Evolutionary conservation across 495 filamentous ascomycete genomes (phyloP), one percentile per base, ranked within the genome.

Genomic region (Penicillium ucsense): DNA sequence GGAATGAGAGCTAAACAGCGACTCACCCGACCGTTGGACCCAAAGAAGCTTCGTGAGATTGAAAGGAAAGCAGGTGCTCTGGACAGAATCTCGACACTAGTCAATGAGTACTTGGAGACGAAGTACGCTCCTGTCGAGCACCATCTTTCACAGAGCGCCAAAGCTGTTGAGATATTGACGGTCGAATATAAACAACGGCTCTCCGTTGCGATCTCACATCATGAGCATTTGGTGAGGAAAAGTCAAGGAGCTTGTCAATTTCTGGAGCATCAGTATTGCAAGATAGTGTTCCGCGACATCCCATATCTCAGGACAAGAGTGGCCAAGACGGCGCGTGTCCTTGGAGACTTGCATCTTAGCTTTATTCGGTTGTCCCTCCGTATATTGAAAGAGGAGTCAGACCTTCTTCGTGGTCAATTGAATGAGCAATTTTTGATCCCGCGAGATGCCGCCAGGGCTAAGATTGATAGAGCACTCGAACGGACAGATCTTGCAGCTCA

Each of bases 181-280:
- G 6, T 9, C 1, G 38, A 54, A 34, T 57, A 50, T 10, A 4
- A 36, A 11, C 30, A 4, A 1, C 12, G 50, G 3, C 27, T 42
- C 29, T 46, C 32, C 30, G 28, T 47, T 33, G 10, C 43, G 11
- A 31, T 55, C 12, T 30, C 36, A 4, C 36, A 32, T 20, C 27
- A 55, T 5, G 33, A 53, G 12, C 10, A 32, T 30, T 9, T 27
- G 3, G 7, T 61, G n/a, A 10, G 8, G 6, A 11, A 50, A n/a
- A 48, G 30, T 10, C 8, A 46, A 5, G 29, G 29, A 5, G 11
- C 1, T 4, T 9, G 20, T 31, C 27, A 11, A 27, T 31, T 12
- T 5, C 31, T 61, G 11, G 57, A 56, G 27, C 40, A 54, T 41
- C 41, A 54, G 10, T 63, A 51, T 41, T 61, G 58, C 46, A 39